phyloP scores from a whole-genome alignment of 139 green algal species.

The Chlamydomonas applanata region DNA sequence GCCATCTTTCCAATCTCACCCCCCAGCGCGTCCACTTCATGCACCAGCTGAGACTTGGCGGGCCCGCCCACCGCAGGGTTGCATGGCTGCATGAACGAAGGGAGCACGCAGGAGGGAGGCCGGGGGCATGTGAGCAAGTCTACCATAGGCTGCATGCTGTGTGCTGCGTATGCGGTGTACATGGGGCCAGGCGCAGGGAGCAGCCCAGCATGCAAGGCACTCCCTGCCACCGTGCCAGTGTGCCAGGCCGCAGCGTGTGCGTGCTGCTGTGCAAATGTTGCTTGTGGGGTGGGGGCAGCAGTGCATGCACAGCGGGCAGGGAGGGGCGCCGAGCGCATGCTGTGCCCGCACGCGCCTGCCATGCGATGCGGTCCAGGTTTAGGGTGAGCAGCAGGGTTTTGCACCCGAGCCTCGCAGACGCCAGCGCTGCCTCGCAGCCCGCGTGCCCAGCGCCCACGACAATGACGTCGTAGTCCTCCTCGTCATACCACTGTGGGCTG shows the following conservation, averaged over 20 bases:
- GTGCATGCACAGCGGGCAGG: too few relatives aligned
- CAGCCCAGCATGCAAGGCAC: neutral
- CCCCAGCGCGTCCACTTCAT: conserved; percentile 94
- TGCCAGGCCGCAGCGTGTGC: too few relatives aligned
- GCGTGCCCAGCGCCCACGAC: conserved; percentile 95
- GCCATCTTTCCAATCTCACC: conserved; percentile 94
- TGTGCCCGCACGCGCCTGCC: conserved; percentile 70
- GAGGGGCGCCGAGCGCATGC: too few relatives aligned
- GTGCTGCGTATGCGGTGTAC: too few relatives aligned
- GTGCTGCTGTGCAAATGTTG: neutral
- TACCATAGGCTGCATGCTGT: neutral
- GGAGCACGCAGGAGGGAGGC: neutral
- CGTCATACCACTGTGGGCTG: conserved; percentile 37
- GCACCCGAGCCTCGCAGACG: conserved; percentile 77
- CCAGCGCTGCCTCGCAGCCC: conserved; percentile 94
- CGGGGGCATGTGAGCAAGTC: neutral
- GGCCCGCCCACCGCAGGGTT: conserved; percentile 52
- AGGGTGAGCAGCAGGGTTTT: conserved; percentile 94
- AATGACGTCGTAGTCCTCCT: conserved; percentile 92
- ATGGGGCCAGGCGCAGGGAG: neutral
- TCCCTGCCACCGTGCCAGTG: too few relatives aligned
- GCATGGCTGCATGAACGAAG: conserved; percentile 20
- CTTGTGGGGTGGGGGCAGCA: too few relatives aligned
- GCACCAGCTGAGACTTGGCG: conserved; percentile 94
- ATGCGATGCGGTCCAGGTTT: conserved; percentile 93